These are phyloP conservation scores for Eutypa lata DNA, from an alignment of 2,329 filamentous ascomycete species.

Conservation along the genomic window DNA sequence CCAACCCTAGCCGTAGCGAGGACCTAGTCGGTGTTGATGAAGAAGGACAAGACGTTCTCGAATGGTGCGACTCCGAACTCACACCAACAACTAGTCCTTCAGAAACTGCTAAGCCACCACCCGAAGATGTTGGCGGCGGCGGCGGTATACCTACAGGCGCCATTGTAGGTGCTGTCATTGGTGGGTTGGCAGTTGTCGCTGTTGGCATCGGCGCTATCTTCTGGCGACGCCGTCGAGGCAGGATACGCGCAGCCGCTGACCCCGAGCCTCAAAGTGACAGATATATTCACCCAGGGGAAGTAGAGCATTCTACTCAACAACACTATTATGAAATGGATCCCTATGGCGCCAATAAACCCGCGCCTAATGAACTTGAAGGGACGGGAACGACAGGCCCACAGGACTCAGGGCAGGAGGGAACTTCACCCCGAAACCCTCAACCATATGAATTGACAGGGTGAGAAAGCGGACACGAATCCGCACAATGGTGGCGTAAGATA, in stretches of 20 bases:
- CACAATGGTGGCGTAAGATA: too few species aligned
- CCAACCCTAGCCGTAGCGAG: conserved; percentile 5
- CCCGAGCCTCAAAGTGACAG: not conserved
- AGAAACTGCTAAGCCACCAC: not conserved
- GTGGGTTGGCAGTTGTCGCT: not conserved
- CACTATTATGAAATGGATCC: not conserved
- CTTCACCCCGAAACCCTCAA: not conserved
- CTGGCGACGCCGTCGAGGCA: not conserved
- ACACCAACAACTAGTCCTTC: not conserved
- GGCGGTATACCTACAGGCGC: not conserved
- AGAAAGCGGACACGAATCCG: too few species aligned
- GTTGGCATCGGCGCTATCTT: not conserved
- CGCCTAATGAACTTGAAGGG: not conserved
- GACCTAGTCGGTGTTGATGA: conserved; percentile 8
- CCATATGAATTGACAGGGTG: not conserved
- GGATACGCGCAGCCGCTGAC: not conserved
- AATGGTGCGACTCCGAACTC: not conserved
- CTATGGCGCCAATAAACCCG: not conserved
- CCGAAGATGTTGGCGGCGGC: not conserved
- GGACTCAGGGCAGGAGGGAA: not conserved
- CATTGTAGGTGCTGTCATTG: not conserved
- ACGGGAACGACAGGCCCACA: not conserved
- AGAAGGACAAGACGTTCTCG: not conserved
- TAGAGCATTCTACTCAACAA: not conserved
- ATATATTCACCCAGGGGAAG: not conserved